A percentile compares a stretch with the other conserved stretches of the same genome.
Conservation (phyloP, 2,329 filamentous ascomycete species). For the Dactylonectria estremocensis region DNA sequence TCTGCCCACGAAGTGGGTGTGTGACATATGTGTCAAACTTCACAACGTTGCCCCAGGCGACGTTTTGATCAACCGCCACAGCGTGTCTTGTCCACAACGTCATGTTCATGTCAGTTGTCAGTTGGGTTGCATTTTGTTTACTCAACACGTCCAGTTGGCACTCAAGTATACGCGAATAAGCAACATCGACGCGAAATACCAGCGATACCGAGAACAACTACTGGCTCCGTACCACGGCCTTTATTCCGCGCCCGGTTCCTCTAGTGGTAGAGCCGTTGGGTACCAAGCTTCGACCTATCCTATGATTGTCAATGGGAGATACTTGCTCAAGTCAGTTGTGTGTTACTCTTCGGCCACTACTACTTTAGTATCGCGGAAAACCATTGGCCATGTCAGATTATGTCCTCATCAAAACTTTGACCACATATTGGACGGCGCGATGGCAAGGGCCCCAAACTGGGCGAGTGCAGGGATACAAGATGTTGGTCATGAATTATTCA, state of each 20-base stretch:
- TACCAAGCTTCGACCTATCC: constrained; percentile 5
- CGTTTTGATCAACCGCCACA: background rate
- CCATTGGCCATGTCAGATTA: no score
- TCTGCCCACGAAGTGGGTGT: constrained; percentile 31
- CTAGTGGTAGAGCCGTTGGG: background rate
- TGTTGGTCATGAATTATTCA: no score
- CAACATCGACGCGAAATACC: background rate
- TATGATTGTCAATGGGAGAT: constrained; percentile 30
- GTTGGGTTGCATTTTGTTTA: background rate
- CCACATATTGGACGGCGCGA: no score
- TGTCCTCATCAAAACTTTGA: no score
- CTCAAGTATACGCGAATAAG: constrained; percentile 33
- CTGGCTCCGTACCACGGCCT: background rate
- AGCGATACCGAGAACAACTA: constrained; percentile 19
- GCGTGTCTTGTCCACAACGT: background rate
- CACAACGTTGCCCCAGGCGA: background rate
- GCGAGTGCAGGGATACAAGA: background rate
- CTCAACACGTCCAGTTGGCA: constrained; percentile 26
- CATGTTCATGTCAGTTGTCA: background rate
- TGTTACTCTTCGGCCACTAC: background rate
- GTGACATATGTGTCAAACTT: constrained; percentile 24
- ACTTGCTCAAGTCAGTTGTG: background rate
- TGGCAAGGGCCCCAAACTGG: background rate
- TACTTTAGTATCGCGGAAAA: background rate
- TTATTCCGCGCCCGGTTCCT: background rate